Evolutionary conservation across 2,329 filamentous ascomycete genomes (phyloP), one percentile per base, ranked within the genome.

Genomic region (Lachnellula willkommii): DNA sequence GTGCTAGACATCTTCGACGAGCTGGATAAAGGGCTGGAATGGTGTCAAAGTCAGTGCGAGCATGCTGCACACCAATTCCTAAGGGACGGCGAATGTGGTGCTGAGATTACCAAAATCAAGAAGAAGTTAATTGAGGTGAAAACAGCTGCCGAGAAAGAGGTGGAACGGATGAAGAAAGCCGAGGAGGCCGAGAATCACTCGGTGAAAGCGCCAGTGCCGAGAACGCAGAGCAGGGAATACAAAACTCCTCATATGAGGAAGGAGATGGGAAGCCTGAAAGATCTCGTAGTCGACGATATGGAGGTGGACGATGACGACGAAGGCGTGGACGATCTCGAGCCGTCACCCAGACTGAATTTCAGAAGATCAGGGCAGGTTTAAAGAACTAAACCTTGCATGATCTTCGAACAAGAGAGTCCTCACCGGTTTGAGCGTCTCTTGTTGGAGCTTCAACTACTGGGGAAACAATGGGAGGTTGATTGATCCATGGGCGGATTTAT

Each of bases 31-130:
- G 81, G 83, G 1, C 76, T 96, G 26, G 91, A 96, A 68, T 82
- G 83, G 60, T 88, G 90, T 5, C 90, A 96, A 70, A 80, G 80
- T 54, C 82, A 91, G 65, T 95, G 89, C 69, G 92, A 96, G 73
- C 85, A 85, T 53, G 92, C 88, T 2, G 92, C 92, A 0, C 91
- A 95, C 68, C 89, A 95, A 66, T 90, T 94, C 59, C 77, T 96
- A n/a, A 84, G 92, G 24, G 88, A 91, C 52, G 92, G 91, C 11
- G 87, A 94, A 66, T 96, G 92, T 71, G 80, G 77, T n/a, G 80
- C 83, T 17, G 90, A 95, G 70, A 79, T 96, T 40, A 76, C 78
- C 26, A 85, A 83, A 47, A 87, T 92, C 52, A 67, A 67, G 49
- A 46, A 42, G 40, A 63, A 60, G 22, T 48, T 68, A 5, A 43